Evolutionary conservation across 495 filamentous ascomycete species (phyloP), one percentile per base, ranked within the genome.

Genomic region (Aspergillus heteromorphus): DNA sequence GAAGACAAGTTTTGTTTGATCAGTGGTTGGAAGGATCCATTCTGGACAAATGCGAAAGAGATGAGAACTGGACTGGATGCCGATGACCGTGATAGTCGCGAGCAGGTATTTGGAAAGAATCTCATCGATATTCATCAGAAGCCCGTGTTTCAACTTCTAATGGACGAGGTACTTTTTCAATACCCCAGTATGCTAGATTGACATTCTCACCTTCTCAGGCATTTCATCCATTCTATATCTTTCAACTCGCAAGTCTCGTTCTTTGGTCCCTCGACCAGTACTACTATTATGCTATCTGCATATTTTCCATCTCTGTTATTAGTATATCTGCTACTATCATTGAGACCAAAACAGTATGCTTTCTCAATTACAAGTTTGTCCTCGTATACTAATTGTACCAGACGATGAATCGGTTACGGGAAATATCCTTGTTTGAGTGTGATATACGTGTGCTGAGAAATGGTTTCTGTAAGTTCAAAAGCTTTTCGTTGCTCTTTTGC

Each of bases 171-270:
- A 67, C 55, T 79, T 73, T 16, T 48, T 20, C 36, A n/a, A 36
- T 17, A 17, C 45, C 43, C 40, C 23, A 23, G 31, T 18, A 45
- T 17, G 25, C n/a, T 38, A 8, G 14, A 13, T 58, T 21, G 0
- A 21, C 40, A 43, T 54, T 43, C 65, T 73, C 7, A 70, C 54
- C 30, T 49, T 18, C 6, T 21, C 17, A 93, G 87, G 90, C 87
- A 4, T 90, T 99, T 65, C 93, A 97, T 64, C 95, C 95, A 2
- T 97, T 99, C 72, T 99, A 97, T 64, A 85, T 97, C 31, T 99
- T 99, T 70, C 95, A 99, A 66, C 84, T 99, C 62, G 92, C 90
- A 29, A 97, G 95, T 74, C 74, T 99, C 51, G 67, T 93, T 43
- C 84, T 99, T 4, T 99, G 95, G 95, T 95, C 92, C 14, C 56